Base-by-base conservation (phyloP, 345 rosid species). In the Eucalyptus pauciflora region DNA sequence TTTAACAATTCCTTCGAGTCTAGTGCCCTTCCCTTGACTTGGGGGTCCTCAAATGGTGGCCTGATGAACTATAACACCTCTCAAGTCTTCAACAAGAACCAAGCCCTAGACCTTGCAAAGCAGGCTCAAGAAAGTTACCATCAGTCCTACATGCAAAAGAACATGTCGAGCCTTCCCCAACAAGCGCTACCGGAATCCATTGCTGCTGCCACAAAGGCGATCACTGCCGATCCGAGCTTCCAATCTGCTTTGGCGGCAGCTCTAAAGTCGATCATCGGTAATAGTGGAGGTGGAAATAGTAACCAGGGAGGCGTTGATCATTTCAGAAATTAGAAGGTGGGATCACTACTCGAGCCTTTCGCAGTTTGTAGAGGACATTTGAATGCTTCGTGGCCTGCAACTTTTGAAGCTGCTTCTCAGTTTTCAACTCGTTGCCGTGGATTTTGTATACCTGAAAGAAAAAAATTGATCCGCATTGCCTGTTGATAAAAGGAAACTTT, bases 221-320 rank as follows among this genome's bases (percentile, higher is more conserved):
- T 94, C 89, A 91, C 95, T 14, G 88, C 94, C 10, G 92, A 92
- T 86, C 95, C 94, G 22, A 90, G 45, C 88, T 93, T 94, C 86
- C 90, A 92, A 33, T 91, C 93, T 14, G 93, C 92, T 64, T 86
- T 94, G 85, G 92, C 93, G 9, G 93, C 94, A 22, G 94, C 94
- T 41, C 88, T 94, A 87, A 90, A 93, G 37, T 91, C 94, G 46
- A 88, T 91, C 51, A 89, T 90, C 10, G 90, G 90, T 20, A 86
- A 54, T 12, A 85, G 90, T 6, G n/a, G 85, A 11, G 87, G 88
- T 8, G 89, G 81, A 37, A 88, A 87, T 25, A 41, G 80, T 85
- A 86, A 20, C 60, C 83, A 49, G 51, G 92, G 90, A 27, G 87
- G 56, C 85, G 33, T 9, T 41, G 64, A 51, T 86, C 87, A 45